Evolutionary conservation across 768 basidiomycete species (phyloP).

Genomic region (Rhizopogon vesiculosus): DNA sequence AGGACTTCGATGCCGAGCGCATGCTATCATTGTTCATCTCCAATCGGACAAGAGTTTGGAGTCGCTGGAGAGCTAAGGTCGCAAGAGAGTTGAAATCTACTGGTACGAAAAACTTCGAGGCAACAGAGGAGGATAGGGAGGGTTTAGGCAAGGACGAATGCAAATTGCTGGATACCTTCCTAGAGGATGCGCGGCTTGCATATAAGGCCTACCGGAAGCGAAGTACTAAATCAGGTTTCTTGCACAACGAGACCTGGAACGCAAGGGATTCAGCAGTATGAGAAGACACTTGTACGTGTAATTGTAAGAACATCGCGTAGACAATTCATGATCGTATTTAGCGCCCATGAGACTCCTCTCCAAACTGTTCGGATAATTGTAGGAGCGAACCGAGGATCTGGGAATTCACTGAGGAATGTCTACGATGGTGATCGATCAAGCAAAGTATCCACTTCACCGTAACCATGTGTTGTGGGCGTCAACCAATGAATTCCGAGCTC

Average conservation of each 20-base stretch:
- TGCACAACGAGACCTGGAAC: background rate
- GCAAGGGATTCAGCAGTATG: background rate
- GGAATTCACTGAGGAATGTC: too few relatives aligned
- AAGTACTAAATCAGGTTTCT: background rate
- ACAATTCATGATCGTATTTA: background rate
- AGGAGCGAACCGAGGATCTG: too few relatives aligned
- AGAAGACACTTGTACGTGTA: background rate
- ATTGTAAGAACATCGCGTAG: background rate
- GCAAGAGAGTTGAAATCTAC: slow-evolving; percentile 12
- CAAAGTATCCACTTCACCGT: too few relatives aligned
- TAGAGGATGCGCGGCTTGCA: slow-evolving; percentile 14
- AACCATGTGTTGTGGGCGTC: too few relatives aligned
- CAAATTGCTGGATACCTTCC: too few relatives aligned
- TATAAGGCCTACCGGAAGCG: slow-evolving; percentile 8
- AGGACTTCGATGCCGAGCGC: slow-evolving; percentile 1
- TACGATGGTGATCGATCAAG: too few relatives aligned
- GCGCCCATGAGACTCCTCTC: background rate
- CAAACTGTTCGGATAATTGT: too few relatives aligned
- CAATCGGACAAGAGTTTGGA: slow-evolving; percentile 20
- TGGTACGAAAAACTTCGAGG: background rate
- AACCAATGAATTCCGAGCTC: background rate
- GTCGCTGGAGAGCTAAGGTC: slow-evolving; percentile 20
- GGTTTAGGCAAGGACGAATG: slow-evolving; percentile 9
- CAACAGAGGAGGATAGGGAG: slow-evolving; percentile 5
- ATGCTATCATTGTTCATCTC: slow-evolving; percentile 18